Percentiles rank a stretch among this genome's conserved stretches.
Conservation (phyloP, 2,329 filamentous ascomycete species). For the Dryadomyces quercivorus region DNA sequence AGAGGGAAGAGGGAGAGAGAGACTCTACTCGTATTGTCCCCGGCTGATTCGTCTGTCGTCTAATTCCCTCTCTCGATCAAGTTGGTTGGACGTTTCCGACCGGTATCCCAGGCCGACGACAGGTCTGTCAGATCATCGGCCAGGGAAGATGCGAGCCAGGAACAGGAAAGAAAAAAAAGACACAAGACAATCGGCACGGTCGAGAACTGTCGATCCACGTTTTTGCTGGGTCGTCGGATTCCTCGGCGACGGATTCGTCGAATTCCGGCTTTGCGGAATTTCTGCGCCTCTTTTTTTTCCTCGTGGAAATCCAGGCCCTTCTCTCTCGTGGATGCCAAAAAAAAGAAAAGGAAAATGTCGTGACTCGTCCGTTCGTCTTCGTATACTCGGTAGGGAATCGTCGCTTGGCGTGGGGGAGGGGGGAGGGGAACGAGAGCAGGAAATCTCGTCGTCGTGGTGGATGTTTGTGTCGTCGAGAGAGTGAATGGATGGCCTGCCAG, state of each 20-base stretch:
- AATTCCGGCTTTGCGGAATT: no score
- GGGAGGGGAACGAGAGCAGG: no score
- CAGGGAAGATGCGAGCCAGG: neutral
- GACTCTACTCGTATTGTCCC: neutral
- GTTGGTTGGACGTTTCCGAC: neutral
- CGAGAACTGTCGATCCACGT: neutral
- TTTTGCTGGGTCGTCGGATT: no score
- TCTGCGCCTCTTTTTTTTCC: no score
- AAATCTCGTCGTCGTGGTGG: neutral
- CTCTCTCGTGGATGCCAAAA: neutral
- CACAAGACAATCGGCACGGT: no score
- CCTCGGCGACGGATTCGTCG: no score
- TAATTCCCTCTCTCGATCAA: neutral
- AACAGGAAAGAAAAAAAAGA: neutral
- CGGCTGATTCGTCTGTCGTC: neutral
- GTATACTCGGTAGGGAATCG: neutral
- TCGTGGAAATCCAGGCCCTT: no score
- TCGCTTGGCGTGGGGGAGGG: neutral
- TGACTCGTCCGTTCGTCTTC: no score
- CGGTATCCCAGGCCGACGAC: neutral
- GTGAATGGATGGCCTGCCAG: neutral
- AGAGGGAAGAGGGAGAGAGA: neutral
- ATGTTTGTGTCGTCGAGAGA: neutral
- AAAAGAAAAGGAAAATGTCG: neutral
- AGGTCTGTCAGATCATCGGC: conserved; percentile 1